Conservation (phyloP, 768 basidiomycete genomes). For the Clitopilus passeckerianus region DNA sequence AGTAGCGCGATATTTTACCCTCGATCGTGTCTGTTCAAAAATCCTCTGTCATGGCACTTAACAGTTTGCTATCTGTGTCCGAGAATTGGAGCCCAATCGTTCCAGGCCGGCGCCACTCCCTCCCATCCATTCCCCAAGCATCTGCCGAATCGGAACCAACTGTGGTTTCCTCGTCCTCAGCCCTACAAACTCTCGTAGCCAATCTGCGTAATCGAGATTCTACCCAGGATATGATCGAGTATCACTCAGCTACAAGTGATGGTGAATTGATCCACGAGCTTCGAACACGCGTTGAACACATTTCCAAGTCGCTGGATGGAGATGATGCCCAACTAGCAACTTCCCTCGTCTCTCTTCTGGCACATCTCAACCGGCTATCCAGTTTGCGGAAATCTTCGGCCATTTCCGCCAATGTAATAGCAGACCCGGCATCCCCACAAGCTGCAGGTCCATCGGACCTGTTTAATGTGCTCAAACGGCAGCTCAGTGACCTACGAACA, state of each 20-base stretch:
- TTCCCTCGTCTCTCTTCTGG: conserved; percentile 63
- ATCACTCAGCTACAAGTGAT: conserved; percentile 33
- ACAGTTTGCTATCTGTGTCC: conserved; percentile 57
- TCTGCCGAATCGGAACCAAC: conserved; percentile 22
- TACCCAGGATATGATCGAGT: conserved; percentile 42
- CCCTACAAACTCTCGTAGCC: conserved; percentile 56
- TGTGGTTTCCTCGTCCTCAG: conserved; percentile 37
- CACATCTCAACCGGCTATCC: conserved; percentile 64
- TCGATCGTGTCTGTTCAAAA: conserved; percentile 72
- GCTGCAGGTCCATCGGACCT: conserved; percentile 26
- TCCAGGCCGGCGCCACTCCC: conserved; percentile 57
- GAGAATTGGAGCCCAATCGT: conserved; percentile 49
- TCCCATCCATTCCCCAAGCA: conserved; percentile 40
- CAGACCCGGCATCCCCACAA: conserved; percentile 7
- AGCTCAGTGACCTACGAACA: conserved; percentile 63
- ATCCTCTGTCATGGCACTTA: conserved; percentile 71
- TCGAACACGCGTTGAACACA: conserved; percentile 42
- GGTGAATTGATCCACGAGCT: conserved; percentile 58
- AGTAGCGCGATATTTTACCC: conserved; percentile 58
- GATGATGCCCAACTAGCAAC: conserved; percentile 61
- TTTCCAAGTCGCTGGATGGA: conserved; percentile 36
- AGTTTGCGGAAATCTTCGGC: conserved; percentile 26
- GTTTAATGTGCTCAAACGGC: conserved; percentile 60
- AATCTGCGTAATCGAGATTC: conserved; percentile 52
- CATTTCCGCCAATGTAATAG: conserved; percentile 8